phyloP scores from a whole-genome alignment of 2,329 filamentous ascomycete species.

The Diaporthe vaccinii region DNA sequence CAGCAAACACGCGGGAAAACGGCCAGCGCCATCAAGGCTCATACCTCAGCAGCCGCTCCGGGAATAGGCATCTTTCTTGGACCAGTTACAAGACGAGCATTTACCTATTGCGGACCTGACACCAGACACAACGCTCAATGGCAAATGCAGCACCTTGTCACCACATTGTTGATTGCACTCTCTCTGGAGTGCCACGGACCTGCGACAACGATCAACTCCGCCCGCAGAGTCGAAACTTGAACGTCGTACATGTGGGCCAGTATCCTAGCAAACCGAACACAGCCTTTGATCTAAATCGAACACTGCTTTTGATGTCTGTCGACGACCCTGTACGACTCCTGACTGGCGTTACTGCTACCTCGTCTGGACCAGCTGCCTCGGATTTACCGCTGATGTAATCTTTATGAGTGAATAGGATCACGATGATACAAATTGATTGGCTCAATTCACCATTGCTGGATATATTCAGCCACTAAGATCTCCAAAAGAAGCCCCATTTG shows the following conservation, averaged over 20 bases:
- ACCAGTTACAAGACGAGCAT: not conserved
- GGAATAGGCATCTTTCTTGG: not conserved
- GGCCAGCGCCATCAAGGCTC: not conserved
- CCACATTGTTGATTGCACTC: not conserved
- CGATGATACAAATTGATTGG: not conserved
- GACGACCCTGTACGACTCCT: not conserved
- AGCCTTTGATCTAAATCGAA: not conserved
- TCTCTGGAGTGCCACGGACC: not conserved
- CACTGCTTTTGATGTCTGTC: not conserved
- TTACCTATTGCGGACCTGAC: not conserved
- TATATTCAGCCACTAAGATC: not conserved
- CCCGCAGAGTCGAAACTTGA: constrained; percentile 8
- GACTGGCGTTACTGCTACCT: not conserved
- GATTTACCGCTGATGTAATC: not conserved
- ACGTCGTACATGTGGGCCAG: not conserved
- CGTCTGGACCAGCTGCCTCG: not conserved
- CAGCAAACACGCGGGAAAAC: not conserved
- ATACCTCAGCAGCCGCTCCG: not conserved
- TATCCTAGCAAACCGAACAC: not conserved
- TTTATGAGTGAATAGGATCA: not conserved
- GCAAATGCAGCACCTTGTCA: not conserved
- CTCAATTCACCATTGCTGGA: not conserved
- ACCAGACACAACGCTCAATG: not conserved
- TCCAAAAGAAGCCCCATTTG: not conserved
- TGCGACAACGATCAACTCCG: not conserved